Base-by-base conservation (phyloP, 148 eudicot genomes). In the Silene latifolia region DNA sequence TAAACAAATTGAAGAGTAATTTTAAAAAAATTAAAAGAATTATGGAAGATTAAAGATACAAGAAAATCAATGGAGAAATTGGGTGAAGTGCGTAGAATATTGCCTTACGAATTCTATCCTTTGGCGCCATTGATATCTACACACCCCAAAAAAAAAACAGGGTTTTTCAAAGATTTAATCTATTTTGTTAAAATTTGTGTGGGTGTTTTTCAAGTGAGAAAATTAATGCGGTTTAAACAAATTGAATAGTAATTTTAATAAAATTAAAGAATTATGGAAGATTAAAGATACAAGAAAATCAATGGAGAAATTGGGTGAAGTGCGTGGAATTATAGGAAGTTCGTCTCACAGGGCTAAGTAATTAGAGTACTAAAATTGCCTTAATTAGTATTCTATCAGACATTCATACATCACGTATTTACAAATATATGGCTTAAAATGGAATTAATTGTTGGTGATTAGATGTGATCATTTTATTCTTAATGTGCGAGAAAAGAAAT, bases 61-160 rank as follows among this genome's bases (percentile, higher is more conserved):
- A n/a, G 5, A 11, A 29, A 29, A 27, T 23, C 2, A 60, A 60
- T 60, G 23, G 63, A 15, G 7, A 57, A 20, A 60, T 12, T 1
- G 64, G 56, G n/a, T n/a, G n/a, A n/a, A n/a, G n/a, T n/a, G n/a
- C n/a, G n/a, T n/a, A n/a, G n/a, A n/a, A n/a, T 13, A 87, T 80
- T 15, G 87, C 88, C 81, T 68, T 86, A 20, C 85, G 78, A 65
- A 83, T 59, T 65, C 54, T 56, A 80, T 63, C 58, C 76, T 46
- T 80, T 8, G 75, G 67, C 20, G 75, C 75, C 82, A 80, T 80
- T 78, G n/a, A 54, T 54, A 18, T 60, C n/a, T n/a, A n/a, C n/a
- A 24, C 35, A 18, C 17, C 18, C 9, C 10, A 32, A 21, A 39
- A 57, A n/a, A n/a, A 68, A 69, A 60, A 74, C 62, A 51, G 61